These are phyloP conservation scores for Chrysoporthe cubensis DNA, from an alignment of 2,329 filamentous ascomycete species.

Conservation along the genomic window DNA sequence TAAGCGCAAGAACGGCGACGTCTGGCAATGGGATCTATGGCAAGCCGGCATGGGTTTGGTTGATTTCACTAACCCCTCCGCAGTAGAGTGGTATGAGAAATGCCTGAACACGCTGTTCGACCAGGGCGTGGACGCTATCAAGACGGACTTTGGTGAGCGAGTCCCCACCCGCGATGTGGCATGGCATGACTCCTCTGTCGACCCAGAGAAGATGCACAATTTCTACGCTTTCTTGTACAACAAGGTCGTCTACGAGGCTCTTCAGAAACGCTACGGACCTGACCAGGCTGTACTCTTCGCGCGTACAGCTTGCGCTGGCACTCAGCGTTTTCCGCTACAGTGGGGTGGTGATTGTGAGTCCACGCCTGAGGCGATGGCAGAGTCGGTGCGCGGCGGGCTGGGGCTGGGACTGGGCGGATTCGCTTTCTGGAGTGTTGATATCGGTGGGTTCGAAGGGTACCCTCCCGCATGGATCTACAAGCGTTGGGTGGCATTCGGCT, in stretches of 20 bases:
- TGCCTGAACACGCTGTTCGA: slow-evolving; percentile 69
- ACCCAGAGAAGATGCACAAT: slow-evolving; percentile 74
- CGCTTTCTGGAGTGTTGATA: slow-evolving; percentile 39
- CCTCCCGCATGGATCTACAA: slow-evolving; percentile 74
- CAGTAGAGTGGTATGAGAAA: slow-evolving; percentile 65
- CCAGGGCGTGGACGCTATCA: slow-evolving; percentile 71
- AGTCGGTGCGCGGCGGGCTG: slow-evolving; percentile 48
- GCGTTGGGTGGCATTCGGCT: slow-evolving; percentile 77
- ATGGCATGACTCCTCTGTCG: slow-evolving; percentile 63
- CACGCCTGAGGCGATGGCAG: slow-evolving; percentile 73
- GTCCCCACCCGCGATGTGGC: slow-evolving; percentile 68
- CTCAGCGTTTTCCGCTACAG: slow-evolving; percentile 69
- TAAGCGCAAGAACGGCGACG: slow-evolving; percentile 68
- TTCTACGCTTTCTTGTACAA: slow-evolving; percentile 78
- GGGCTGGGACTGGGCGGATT: slow-evolving; percentile 37
- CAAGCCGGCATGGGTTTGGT: slow-evolving; percentile 76
- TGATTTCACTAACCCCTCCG: slow-evolving; percentile 74
- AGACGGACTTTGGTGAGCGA: slow-evolving; percentile 77
- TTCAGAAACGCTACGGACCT: slow-evolving; percentile 56
- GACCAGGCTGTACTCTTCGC: slow-evolving; percentile 68
- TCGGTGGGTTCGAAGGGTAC: slow-evolving; percentile 62
- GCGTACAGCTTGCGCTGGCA: slow-evolving; percentile 68
- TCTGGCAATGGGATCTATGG: slow-evolving; percentile 80
- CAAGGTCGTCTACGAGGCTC: slow-evolving; percentile 68
- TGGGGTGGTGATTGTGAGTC: slow-evolving; percentile 80